Base-by-base conservation (phyloP, 75 land plant genomes). In the Isoetes taiwanensis region DNA sequence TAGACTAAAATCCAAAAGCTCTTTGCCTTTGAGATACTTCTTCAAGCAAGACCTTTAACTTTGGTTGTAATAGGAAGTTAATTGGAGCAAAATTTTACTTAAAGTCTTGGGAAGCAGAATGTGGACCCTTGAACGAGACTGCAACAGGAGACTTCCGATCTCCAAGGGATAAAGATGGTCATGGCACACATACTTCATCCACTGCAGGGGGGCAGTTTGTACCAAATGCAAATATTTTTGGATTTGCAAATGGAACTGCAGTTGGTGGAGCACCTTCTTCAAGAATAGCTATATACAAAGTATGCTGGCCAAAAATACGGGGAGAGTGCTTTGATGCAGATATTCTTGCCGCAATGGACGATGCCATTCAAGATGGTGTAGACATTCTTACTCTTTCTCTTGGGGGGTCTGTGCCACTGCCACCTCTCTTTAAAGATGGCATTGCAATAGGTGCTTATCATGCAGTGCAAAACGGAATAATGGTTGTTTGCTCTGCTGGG, bases 331-430 rank as follows among this genome's bases (percentile, higher is more conserved):
- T 65, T 34, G 81, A 77, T 41, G 72, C 77, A 24, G 90, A 85
- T 61, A 59, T 90, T 20, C 61, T 90, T 25, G 86, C 96, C 24
- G 96, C 91, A 4, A 75, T 85, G 37, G 96, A 90, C 62, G 87
- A 80, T 64, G 97, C 97, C 11, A 75, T 90, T 34, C 71, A 62
- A 34, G 97, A 90, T 67, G 97, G 97, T 8, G 97, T 86, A 24
- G 77, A 86, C 43, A 68, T 90, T 3, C 24, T 90, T 2, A 23
- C 69, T 2, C 23, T 66, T 28, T 66, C 69, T 26, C 24, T 66
- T 2, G 69, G 69, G n/a, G n/a, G n/a, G n/a, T n/a, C n/a, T n/a
- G 21, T 12, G 25, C 14, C 14, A 2, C 12, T 53, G 19, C 8
- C 34, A 0, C 48, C 38, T 30, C 48, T 26, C 54, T 39, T 28